Conservation (phyloP, 495 filamentous ascomycete genomes). For the Massariosphaeria phaeospora region DNA sequence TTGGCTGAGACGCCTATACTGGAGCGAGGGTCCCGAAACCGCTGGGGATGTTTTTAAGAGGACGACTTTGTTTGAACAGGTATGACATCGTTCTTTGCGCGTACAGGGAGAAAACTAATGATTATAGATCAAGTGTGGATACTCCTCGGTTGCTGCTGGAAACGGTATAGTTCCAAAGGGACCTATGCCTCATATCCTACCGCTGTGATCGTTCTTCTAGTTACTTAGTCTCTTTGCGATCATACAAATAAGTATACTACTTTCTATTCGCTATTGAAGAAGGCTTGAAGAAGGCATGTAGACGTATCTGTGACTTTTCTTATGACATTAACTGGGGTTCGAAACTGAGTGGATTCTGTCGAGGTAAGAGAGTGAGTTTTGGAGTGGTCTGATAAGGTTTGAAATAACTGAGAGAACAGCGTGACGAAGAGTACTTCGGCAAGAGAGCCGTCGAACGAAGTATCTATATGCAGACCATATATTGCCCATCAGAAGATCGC, state of each 20-base stretch:
- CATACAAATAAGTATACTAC: slow-evolving; percentile 38
- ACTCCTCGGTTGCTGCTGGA: slow-evolving; percentile 7
- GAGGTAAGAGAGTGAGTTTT: too few relatives aligned
- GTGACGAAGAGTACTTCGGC: too few relatives aligned
- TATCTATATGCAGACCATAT: too few relatives aligned
- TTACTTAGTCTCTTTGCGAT: background rate
- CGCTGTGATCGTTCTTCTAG: background rate
- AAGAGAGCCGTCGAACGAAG: too few relatives aligned
- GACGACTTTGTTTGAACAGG: slow-evolving; percentile 58
- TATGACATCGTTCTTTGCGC: background rate
- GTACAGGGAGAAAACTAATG: background rate
- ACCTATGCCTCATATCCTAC: slow-evolving; percentile 16
- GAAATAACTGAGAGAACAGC: too few relatives aligned
- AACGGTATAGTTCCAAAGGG: slow-evolving; percentile 14
- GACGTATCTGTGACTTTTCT: too few relatives aligned
- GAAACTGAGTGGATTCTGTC: too few relatives aligned
- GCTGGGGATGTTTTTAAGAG: slow-evolving; percentile 55
- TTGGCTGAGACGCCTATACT: slow-evolving; percentile 70
- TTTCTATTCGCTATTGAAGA: background rate
- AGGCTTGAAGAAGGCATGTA: too few relatives aligned
- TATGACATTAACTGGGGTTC: too few relatives aligned
- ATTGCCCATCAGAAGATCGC: too few relatives aligned
- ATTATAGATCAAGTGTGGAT: slow-evolving; percentile 19
- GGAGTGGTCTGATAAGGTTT: too few relatives aligned
- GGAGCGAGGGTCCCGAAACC: slow-evolving; percentile 52